A percentile compares a stretch with the other conserved stretches of the same genome.
Evolutionary conservation across 2,329 filamentous ascomycete species (phyloP).

Genomic region (Ophiostoma sp.): DNA sequence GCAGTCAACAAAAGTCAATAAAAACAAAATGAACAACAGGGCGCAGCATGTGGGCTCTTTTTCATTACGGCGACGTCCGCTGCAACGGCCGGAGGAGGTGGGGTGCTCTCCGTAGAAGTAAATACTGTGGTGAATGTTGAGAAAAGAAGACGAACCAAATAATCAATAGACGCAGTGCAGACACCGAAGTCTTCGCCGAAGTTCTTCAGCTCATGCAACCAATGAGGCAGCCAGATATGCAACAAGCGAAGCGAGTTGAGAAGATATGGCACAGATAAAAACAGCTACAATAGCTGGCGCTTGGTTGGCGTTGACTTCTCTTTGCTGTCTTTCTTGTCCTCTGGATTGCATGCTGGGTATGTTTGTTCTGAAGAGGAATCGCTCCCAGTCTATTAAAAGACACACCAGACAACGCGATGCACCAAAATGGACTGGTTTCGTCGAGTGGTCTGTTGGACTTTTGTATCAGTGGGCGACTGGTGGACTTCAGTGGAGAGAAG

Average conservation of each 20-base stretch:
- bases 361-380: background rate
- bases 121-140: background rate
- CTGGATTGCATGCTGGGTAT: background rate
- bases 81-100: background rate
- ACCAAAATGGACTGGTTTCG: background rate
- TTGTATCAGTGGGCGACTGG: background rate
- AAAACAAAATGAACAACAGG: background rate
- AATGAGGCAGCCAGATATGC: background rate
- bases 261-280: background rate
- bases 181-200: background rate
- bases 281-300: background rate
- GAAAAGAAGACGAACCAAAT: background rate
- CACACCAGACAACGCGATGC: background rate
- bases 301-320: background rate
- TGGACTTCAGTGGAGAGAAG: background rate
- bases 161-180: background rate
- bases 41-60: conserved; percentile 9
- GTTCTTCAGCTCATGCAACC: background rate
- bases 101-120: background rate
- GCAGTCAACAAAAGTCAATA: background rate
- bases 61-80: conserved; percentile 15
- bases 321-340: background rate
- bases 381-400: conserved; percentile 10
- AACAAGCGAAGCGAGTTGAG: background rate
- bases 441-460: background rate